Conservation (phyloP, 441 rosid genomes). For the Euphorbia schlechtendalii region DNA sequence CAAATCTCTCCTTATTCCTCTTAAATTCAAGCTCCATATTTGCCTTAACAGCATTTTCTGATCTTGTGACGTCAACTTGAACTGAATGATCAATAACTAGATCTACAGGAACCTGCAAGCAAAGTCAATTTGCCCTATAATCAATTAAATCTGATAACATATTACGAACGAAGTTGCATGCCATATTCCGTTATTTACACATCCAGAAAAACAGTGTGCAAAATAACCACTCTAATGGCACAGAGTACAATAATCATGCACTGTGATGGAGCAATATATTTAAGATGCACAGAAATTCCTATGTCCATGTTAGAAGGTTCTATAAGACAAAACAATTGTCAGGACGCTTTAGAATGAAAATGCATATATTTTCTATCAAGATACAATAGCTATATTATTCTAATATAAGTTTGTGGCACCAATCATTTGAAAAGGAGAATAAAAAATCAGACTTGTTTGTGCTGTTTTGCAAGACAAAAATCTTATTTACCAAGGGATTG, state of each 20-base stretch:
- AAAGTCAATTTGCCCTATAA: neutral
- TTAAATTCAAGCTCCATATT: slow-evolving; percentile 95
- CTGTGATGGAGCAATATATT: neutral
- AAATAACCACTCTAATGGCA: neutral
- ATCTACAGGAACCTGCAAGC: slow-evolving; percentile 92
- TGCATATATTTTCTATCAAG: neutral
- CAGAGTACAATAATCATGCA: neutral
- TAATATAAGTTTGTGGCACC: neutral
- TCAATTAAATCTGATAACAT: neutral
- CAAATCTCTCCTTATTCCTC: slow-evolving; percentile 97
- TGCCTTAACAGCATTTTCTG: slow-evolving; percentile 92
- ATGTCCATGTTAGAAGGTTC: neutral
- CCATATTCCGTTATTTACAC: neutral
- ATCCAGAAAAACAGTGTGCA: slow-evolving; percentile 1
- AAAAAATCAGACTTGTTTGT: neutral
- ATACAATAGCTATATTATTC: neutral
- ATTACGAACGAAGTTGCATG: neutral
- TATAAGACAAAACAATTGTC: neutral
- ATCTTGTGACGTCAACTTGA: slow-evolving; percentile 93
- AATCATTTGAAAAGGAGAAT: neutral
- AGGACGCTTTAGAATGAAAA: neutral
- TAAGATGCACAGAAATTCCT: neutral
- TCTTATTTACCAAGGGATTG: slow-evolving; percentile 66
- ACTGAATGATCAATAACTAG: slow-evolving; percentile 97
- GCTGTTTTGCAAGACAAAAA: slow-evolving; percentile 1